These are phyloP conservation scores for Sphagnum magellanicum DNA, from an alignment of 228 moss, liverwort and hornwort genomes.

Conservation along the genomic window DNA sequence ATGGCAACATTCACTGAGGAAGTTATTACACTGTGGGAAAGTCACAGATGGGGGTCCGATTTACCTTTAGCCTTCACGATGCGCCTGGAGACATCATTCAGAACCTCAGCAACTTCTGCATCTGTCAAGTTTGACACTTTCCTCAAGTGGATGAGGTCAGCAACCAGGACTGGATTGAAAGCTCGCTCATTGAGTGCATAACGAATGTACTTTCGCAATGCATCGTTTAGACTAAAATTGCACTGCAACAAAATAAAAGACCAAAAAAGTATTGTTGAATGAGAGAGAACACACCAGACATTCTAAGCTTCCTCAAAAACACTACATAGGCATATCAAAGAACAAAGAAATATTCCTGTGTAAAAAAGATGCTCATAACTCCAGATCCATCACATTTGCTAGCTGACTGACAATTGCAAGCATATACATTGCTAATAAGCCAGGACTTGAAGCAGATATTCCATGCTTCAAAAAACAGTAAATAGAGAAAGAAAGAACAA, in stretches of 20 bases:
- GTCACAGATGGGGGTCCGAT: too few species aligned
- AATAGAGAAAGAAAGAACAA: not conserved
- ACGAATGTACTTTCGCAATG: constrained; percentile 83
- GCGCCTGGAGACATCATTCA: constrained; percentile 92
- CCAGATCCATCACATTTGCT: too few species aligned
- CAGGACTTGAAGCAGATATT: not conserved
- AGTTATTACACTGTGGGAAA: too few species aligned
- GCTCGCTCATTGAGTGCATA: constrained; percentile 91
- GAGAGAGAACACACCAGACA: not conserved
- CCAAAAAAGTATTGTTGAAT: not conserved
- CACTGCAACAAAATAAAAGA: constrained; percentile 43
- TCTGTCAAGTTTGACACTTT: constrained; percentile 66
- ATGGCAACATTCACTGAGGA: too few species aligned
- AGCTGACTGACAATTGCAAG: too few species aligned
- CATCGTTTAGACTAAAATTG: constrained; percentile 60
- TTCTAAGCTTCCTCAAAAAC: not conserved
- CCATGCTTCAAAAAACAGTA: not conserved
- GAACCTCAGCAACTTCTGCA: constrained; percentile 60
- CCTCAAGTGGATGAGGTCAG: constrained; percentile 90
- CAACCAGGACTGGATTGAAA: constrained; percentile 82
- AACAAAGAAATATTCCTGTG: not conserved
- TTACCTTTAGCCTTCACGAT: constrained; percentile 87
- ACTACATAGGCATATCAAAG: not conserved
- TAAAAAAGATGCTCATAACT: not conserved
- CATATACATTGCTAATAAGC: too few species aligned